Conservation (phyloP, 441 rosid genomes). For the Croton laevigatus region DNA sequence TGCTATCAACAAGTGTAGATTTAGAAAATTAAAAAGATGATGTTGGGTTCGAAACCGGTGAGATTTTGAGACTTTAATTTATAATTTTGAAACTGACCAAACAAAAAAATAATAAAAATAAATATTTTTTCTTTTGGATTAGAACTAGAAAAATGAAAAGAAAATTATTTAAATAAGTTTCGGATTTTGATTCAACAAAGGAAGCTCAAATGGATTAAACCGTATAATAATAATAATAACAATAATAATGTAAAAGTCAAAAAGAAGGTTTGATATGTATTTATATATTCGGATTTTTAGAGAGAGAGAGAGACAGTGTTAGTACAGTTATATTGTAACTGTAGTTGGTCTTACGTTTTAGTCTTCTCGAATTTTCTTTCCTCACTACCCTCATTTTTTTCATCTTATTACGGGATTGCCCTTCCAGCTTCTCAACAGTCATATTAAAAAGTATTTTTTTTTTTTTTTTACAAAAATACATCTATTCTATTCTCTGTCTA, state of each 20-base stretch:
- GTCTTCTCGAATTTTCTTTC: background rate
- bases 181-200: conserved; percentile 40
- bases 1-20: background rate
- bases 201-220: conserved; percentile 36
- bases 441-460: no score
- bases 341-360: conserved; percentile 44
- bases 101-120: background rate
- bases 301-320: conserved; percentile 11
- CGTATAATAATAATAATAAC: conserved; percentile 36
- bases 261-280: background rate
- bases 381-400: conserved; percentile 5
- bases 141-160: background rate
- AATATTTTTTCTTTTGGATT: no score
- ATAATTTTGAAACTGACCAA: conserved; percentile 18
- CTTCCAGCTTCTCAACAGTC: background rate
- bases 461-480: no score
- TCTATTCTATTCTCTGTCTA: no score
- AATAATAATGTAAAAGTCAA: conserved; percentile 13
- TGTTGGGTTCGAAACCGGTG: conserved; percentile 55
- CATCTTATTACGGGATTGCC: conserved; percentile 1
- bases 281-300: conserved; percentile 8
- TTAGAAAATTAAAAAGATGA: background rate
- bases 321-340: conserved; percentile 35
- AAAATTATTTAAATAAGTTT: conserved; percentile 14
- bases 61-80: conserved; percentile 25